Evolutionary conservation across 495 filamentous ascomycete genomes (phyloP).

Genomic region (Penicillium robsamsonii): DNA sequence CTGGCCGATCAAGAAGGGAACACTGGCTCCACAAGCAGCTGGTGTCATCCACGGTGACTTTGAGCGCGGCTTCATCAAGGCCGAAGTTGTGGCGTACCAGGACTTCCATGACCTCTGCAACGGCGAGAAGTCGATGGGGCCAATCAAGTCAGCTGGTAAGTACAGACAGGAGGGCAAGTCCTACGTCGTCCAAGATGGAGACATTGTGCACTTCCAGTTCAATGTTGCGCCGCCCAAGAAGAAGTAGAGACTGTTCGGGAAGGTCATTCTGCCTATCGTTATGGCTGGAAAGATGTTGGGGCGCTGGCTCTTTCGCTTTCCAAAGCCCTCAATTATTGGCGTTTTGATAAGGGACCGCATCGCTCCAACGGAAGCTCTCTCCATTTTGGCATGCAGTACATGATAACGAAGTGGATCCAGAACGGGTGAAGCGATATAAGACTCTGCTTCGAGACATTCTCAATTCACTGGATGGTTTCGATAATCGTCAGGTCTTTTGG

Average conservation of each 20-base stretch:
- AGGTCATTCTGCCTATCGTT: background rate
- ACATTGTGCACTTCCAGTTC: background rate
- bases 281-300: background rate
- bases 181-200: background rate
- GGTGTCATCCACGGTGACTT: background rate
- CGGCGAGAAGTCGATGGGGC: conserved; percentile 1
- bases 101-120: conserved; percentile 1
- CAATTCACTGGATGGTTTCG: too few relatives aligned
- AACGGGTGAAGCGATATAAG: too few relatives aligned
- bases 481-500: too few relatives aligned
- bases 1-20: background rate
- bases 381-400: too few relatives aligned
- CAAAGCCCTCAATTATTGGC: too few relatives aligned
- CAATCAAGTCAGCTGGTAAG: conserved; percentile 1
- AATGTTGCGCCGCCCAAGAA: conserved; percentile 1
- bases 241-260: background rate
- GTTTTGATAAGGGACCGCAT: too few relatives aligned
- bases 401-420: too few relatives aligned
- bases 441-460: too few relatives aligned
- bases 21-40: conserved; percentile 1
- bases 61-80: conserved; percentile 1
- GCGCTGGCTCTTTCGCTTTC: too few relatives aligned
- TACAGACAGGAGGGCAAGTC: background rate
- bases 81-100: conserved; percentile 2
- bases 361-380: too few relatives aligned